Evolutionary conservation across 768 basidiomycete species (phyloP).

Genomic region (Suillus alpinus): DNA sequence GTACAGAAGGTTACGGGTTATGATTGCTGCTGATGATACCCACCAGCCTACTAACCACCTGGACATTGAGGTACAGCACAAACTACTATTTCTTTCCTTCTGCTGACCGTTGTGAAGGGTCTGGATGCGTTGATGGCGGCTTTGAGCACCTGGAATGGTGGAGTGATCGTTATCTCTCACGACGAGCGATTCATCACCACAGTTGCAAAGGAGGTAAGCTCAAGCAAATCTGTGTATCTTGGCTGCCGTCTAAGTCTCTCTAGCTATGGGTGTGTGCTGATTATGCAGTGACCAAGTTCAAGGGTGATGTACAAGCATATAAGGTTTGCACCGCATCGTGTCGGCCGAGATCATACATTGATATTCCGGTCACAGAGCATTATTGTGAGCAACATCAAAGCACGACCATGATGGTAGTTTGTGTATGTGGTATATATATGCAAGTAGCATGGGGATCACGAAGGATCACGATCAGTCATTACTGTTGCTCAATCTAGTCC

Average conservation of each 20-base stretch:
- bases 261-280: conserved; percentile 95
- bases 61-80: conserved; percentile 73
- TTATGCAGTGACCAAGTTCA: conserved; percentile 77
- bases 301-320: conserved; percentile 87
- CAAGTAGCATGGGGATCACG: no score
- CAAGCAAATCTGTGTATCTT: not conserved
- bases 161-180: conserved; percentile 91
- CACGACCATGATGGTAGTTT: conserved; percentile 40
- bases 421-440: not conserved
- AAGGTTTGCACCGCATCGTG: conserved; percentile 51
- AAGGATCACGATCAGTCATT: not conserved
- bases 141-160: conserved; percentile 78
- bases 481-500: not conserved
- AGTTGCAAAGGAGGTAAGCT: conserved; percentile 73
- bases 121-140: conserved; percentile 93
- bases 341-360: not conserved
- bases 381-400: conserved; percentile 71
- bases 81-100: conserved; percentile 2
- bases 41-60: conserved; percentile 87
- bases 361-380: conserved; percentile 48
- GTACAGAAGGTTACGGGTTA: conserved; percentile 16
- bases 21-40: conserved; percentile 7
- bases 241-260: conserved; percentile 9
- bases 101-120: conserved; percentile 52
- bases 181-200: conserved; percentile 94